These are phyloP conservation scores for Cyclocybe aegerita DNA, from an alignment of 768 basidiomycete genomes.

Conservation along the genomic window DNA sequence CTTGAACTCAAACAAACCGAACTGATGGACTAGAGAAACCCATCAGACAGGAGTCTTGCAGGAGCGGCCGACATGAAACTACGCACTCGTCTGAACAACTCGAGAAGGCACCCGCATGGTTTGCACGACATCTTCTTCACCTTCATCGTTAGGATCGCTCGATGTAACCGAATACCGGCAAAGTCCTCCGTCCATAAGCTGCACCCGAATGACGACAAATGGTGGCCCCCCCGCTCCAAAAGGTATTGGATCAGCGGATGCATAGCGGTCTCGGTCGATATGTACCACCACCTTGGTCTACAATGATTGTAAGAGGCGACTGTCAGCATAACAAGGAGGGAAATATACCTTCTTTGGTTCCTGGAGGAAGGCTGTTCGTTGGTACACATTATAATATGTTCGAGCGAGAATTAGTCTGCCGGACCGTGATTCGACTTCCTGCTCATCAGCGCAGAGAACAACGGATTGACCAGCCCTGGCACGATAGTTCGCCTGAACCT, in stretches of 20 bases:
- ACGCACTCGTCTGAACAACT: conserved; percentile 81
- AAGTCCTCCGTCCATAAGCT: conserved; percentile 81
- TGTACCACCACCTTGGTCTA: conserved; percentile 90
- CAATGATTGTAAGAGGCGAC: conserved; percentile 3
- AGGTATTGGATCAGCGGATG: conserved; percentile 74
- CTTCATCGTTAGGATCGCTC: conserved; percentile 69
- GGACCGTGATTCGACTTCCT: conserved; percentile 69
- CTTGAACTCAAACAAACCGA: conserved; percentile 84
- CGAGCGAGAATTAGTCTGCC: conserved; percentile 66
- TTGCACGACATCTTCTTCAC: conserved; percentile 82
- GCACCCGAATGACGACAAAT: conserved; percentile 76
- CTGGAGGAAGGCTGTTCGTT: conserved; percentile 74
- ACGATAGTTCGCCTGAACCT: conserved; percentile 78
- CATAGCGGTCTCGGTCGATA: conserved; percentile 77
- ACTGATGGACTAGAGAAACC: conserved; percentile 69
- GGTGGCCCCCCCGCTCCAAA: conserved; percentile 72
- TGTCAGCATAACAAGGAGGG: not conserved
- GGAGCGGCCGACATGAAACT: not conserved
- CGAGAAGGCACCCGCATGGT: conserved; percentile 70
- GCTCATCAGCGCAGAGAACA: conserved; percentile 66
- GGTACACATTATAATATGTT: conserved; percentile 90
- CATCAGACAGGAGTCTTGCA: conserved; percentile 1
- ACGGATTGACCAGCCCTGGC: conserved; percentile 73
- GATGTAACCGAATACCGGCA: conserved; percentile 79
- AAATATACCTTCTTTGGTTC: conserved; percentile 72